Evolutionary conservation across 495 filamentous ascomycete genomes (phyloP).

Genomic region (Lichina pygmaea): DNA sequence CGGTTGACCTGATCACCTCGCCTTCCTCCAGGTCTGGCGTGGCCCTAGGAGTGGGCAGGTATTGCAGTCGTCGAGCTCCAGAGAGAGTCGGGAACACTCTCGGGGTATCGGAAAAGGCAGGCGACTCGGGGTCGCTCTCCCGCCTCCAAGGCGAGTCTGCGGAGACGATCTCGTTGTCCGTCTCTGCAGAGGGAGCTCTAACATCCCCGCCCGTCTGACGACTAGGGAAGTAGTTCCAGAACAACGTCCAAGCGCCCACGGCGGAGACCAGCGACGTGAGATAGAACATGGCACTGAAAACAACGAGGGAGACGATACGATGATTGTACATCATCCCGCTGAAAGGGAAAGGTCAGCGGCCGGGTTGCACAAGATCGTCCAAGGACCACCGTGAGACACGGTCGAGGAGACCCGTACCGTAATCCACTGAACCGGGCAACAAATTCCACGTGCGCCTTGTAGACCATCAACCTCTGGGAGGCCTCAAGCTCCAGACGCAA

Average conservation of each 20-base stretch:
- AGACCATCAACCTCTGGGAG: conserved; percentile 43
- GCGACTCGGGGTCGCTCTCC: conserved; percentile 3
- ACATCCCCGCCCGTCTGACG: too few species aligned
- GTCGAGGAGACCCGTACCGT: conserved; percentile 13
- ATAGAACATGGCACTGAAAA: conserved; percentile 53
- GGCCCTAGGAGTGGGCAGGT: conserved; percentile 6
- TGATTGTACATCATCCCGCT: conserved; percentile 71
- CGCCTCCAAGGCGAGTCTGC: conserved; percentile 2
- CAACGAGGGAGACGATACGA: conserved; percentile 34
- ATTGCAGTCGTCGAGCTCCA: conserved; percentile 21
- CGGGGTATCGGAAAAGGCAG: conserved; percentile 19
- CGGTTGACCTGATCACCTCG: conserved; percentile 2
- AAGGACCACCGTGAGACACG: too few species aligned
- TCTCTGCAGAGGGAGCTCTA: conserved; percentile 1
- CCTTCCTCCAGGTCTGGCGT: conserved; percentile 3
- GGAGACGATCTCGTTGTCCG: not conserved
- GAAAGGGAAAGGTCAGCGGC: not conserved
- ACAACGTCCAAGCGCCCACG: conserved; percentile 26
- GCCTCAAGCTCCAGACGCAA: conserved; percentile 39
- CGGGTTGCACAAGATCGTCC: not conserved
- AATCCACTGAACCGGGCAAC: conserved; percentile 47
- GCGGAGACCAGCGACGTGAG: conserved; percentile 33
- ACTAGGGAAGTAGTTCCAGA: conserved; percentile 14
- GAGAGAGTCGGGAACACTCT: conserved; percentile 28
- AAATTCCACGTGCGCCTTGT: conserved; percentile 37